phyloP scores from a whole-genome alignment of 2,329 filamentous ascomycete species.

The Malbranchea zuffiana region DNA sequence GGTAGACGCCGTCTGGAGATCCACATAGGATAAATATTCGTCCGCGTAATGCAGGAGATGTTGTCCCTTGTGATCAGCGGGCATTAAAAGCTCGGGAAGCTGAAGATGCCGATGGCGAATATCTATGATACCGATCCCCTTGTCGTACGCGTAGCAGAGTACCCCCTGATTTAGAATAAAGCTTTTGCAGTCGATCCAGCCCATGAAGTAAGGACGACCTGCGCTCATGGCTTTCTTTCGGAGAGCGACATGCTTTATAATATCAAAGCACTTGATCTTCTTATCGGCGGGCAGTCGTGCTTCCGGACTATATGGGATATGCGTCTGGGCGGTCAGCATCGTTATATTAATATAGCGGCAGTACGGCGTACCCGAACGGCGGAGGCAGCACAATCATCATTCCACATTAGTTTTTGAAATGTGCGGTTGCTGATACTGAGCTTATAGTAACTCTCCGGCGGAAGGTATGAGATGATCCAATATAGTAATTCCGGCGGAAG shows the following conservation, averaged over 20 bases:
- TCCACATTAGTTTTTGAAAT: too few species aligned
- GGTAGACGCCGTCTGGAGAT: neutral
- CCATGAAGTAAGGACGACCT: neutral
- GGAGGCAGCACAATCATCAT: too few species aligned
- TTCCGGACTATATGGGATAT: neutral
- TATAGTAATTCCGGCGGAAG: too few species aligned
- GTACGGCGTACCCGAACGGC: too few species aligned
- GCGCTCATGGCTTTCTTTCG: neutral
- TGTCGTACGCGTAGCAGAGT: neutral
- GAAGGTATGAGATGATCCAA: too few species aligned
- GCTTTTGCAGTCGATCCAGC: neutral
- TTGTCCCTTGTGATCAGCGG: too few species aligned
- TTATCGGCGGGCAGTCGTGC: neutral
- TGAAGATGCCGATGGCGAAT: neutral
- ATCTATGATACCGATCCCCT: neutral
- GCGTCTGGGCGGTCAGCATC: slow-evolving; percentile 1
- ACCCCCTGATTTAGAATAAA: neutral
- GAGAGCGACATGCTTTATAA: neutral
- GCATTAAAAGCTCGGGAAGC: neutral
- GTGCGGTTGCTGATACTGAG: too few species aligned
- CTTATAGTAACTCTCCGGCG: too few species aligned
- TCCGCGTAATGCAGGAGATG: neutral
- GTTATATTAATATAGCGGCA: too few species aligned
- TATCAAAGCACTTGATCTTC: neutral
- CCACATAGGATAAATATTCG: neutral